Evolutionary conservation across 176 grass and related monocot species (phyloP).

Genomic region (Paspalum notatum): DNA sequence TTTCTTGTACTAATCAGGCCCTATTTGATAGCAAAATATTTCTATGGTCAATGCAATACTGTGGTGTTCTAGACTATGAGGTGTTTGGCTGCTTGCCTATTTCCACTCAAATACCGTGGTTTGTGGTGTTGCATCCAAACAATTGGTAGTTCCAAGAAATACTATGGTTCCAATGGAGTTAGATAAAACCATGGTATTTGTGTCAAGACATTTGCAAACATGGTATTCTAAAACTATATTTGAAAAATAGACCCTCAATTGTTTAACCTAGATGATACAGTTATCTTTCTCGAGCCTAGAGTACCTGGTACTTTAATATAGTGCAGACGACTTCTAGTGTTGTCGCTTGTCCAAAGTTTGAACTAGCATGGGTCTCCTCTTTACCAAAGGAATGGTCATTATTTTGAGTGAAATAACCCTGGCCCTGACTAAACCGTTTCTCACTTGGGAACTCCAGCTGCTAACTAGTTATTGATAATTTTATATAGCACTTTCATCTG

Average conservation of each 20-base stretch:
- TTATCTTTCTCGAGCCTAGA: neutral
- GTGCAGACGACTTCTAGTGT: neutral
- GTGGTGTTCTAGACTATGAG: too few species aligned
- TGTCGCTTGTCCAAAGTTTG: neutral
- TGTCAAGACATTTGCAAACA: too few species aligned
- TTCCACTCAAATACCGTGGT: too few species aligned
- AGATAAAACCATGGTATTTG: too few species aligned
- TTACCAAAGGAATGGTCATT: neutral
- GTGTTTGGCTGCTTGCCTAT: too few species aligned
- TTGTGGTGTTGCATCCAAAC: too few species aligned
- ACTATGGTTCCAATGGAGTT: too few species aligned
- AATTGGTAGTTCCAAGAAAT: too few species aligned
- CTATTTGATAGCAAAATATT: too few species aligned
- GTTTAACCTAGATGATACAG: neutral
- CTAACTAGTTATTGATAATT: conserved; percentile 1
- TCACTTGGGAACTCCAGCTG: neutral
- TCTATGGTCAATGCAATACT: too few species aligned
- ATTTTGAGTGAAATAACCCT: neutral
- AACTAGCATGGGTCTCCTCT: neutral
- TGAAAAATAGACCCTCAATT: neutral
- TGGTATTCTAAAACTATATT: too few species aligned
- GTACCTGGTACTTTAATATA: conserved; percentile 5
- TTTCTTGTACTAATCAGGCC: too few species aligned
- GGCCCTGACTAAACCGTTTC: conserved; percentile 18
- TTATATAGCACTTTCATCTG: neutral